Evolutionary conservation across 371 early-diverging fungal species (phyloP).

Genomic region (Scutellospora calospora): DNA sequence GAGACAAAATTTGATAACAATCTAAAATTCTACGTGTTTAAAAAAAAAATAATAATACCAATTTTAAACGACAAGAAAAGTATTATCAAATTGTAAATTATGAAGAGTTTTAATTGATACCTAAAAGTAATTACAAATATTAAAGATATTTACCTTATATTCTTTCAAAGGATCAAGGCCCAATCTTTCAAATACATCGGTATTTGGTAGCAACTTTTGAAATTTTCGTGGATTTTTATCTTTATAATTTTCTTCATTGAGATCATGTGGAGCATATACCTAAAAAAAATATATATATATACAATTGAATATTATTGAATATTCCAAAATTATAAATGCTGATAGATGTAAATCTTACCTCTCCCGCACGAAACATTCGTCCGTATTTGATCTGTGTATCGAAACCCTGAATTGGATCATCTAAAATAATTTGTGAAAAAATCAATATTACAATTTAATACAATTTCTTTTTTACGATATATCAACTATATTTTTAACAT

Average conservation of each 20-base stretch:
- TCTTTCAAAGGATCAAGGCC: slow-evolving; percentile 72
- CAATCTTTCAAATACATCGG: slow-evolving; percentile 46
- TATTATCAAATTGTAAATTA: no score
- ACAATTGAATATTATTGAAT: not conserved
- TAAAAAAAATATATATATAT: not conserved
- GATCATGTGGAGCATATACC: slow-evolving; percentile 14
- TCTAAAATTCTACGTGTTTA: slow-evolving; percentile 54
- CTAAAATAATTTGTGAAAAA: not conserved
- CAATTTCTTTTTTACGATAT: not conserved
- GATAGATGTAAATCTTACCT: not conserved
- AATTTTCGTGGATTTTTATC: not conserved
- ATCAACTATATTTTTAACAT: not conserved
- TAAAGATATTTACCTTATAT: slow-evolving; percentile 66
- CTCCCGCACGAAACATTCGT: not conserved
- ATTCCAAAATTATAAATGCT: not conserved
- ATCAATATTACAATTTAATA: not conserved
- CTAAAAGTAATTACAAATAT: not conserved
- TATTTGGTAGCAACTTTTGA: slow-evolving; percentile 2
- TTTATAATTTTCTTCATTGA: slow-evolving; percentile 24
- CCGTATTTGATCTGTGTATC: slow-evolving; percentile 14
- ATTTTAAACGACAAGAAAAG: no score
- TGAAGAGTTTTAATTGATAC: not conserved
- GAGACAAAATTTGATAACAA: slow-evolving; percentile 76
- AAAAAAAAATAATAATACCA: not conserved
- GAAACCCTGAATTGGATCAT: not conserved